Evolutionary conservation across 176 grass and related monocot species (phyloP).

Genomic region (bread wheat (Triticum aestivum)): DNA sequence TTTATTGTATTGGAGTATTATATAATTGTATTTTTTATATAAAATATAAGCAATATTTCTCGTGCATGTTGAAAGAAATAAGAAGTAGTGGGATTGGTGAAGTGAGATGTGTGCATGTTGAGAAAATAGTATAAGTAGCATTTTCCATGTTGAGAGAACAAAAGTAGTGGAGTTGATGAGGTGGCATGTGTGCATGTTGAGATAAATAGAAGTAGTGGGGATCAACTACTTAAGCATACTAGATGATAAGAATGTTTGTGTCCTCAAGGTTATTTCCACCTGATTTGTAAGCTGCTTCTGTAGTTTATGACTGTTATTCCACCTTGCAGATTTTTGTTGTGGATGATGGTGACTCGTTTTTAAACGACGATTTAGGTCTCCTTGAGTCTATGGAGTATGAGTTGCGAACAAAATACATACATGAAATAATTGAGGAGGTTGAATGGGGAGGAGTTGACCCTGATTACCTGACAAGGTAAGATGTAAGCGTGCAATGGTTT

Average conservation of each 20-base stretch:
- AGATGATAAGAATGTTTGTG: conserved; percentile 12
- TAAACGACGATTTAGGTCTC: conserved; percentile 81
- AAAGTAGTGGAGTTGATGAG: too few species aligned
- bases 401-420: conserved; percentile 74
- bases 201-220: too few species aligned
- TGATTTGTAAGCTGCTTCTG: conserved; percentile 26
- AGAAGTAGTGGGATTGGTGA: too few species aligned
- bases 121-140: too few species aligned
- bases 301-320: conserved; percentile 11
- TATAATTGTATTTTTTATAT: too few species aligned
- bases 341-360: conserved; percentile 66
- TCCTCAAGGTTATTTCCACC: conserved; percentile 13
- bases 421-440: conserved; percentile 87
- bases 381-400: conserved; percentile 90
- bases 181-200: too few species aligned
- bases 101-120: too few species aligned
- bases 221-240: too few species aligned
- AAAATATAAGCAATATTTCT: too few species aligned
- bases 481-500: conserved; percentile 16
- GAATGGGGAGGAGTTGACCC: conserved; percentile 75
- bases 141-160: too few species aligned
- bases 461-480: conserved; percentile 89
- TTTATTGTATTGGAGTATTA: too few species aligned
- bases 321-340: conserved; percentile 76
- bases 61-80: too few species aligned